These are phyloP conservation scores for Plantago ovata DNA, from an alignment of 257 asterid genomes.

Conservation along the genomic window DNA sequence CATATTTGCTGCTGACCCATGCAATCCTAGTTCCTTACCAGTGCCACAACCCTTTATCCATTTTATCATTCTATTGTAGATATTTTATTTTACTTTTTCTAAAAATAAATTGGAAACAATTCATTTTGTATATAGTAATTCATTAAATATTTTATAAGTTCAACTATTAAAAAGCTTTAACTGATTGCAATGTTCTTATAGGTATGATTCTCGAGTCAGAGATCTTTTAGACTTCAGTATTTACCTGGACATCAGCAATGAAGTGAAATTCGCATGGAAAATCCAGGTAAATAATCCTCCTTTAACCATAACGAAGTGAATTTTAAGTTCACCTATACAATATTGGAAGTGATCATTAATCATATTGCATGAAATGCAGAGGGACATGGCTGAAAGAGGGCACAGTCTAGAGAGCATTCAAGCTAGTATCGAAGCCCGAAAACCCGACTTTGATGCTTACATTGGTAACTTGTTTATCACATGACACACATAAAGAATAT, in stretches of 20 bases:
- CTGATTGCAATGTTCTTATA: too few relatives aligned
- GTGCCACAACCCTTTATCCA: constrained; percentile 3
- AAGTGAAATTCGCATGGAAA: constrained; percentile 98
- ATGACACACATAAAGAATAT: background rate
- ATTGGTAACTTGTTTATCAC: constrained; percentile 47
- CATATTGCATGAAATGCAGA: constrained; percentile 41
- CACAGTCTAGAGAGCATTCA: constrained; percentile 98
- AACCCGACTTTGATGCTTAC: constrained; percentile 92
- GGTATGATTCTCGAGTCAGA: constrained; percentile 93
- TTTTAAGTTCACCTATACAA: background rate
- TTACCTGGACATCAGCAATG: constrained; percentile 92
- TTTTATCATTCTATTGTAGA: background rate
- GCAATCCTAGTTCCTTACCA: constrained; percentile 28
- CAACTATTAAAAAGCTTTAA: too few relatives aligned
- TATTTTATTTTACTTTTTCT: background rate
- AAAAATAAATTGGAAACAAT: too few relatives aligned
- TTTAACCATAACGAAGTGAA: background rate
- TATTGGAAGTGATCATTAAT: constrained; percentile 14
- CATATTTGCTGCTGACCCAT: constrained; percentile 25
- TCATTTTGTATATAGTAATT: too few relatives aligned
- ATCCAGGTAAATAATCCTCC: constrained; percentile 32
- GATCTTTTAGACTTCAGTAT: constrained; percentile 97
- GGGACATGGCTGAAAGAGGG: constrained; percentile 99
- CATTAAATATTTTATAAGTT: too few relatives aligned
- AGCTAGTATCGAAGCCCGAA: constrained; percentile 94